phyloP scores from a whole-genome alignment of 441 rosid genomes.

The Croton setiger region DNA sequence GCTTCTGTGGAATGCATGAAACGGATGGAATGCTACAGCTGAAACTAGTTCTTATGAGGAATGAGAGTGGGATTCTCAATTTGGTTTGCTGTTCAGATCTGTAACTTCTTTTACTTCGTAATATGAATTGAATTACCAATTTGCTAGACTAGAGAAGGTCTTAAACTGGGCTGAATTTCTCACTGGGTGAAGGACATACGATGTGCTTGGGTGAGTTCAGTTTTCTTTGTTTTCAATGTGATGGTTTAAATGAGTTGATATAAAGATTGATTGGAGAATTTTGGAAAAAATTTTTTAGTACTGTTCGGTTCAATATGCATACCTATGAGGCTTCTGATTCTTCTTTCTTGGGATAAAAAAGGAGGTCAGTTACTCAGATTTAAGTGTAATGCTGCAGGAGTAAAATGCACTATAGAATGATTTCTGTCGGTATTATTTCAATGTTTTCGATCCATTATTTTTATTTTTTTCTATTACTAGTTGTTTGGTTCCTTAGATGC shows the following conservation, averaged over 20 bases:
- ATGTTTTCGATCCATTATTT: too few species aligned
- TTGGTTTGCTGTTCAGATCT: background rate
- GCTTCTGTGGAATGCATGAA: background rate
- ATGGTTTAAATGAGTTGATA: background rate
- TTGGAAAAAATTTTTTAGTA: too few species aligned
- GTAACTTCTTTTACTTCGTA: background rate
- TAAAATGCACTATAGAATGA: too few species aligned
- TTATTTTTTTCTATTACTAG: background rate
- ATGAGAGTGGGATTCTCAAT: background rate
- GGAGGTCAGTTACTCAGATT: too few species aligned
- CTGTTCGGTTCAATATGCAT: too few species aligned
- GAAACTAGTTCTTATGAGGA: background rate
- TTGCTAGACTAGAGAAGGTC: background rate
- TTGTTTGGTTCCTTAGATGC: slow-evolving; percentile 13
- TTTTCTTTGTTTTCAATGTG: background rate
- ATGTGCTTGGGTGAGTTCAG: background rate
- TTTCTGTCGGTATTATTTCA: too few species aligned
- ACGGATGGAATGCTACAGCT: slow-evolving; percentile 4
- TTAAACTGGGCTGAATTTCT: background rate
- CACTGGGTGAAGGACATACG: background rate
- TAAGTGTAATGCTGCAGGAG: too few species aligned
- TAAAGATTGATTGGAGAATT: too few species aligned
- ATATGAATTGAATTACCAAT: background rate
- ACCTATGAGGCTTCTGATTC: too few species aligned
- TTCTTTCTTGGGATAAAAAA: too few species aligned